Base-by-base conservation (phyloP, 805 yeast species). In the Millerozyma miso region DNA sequence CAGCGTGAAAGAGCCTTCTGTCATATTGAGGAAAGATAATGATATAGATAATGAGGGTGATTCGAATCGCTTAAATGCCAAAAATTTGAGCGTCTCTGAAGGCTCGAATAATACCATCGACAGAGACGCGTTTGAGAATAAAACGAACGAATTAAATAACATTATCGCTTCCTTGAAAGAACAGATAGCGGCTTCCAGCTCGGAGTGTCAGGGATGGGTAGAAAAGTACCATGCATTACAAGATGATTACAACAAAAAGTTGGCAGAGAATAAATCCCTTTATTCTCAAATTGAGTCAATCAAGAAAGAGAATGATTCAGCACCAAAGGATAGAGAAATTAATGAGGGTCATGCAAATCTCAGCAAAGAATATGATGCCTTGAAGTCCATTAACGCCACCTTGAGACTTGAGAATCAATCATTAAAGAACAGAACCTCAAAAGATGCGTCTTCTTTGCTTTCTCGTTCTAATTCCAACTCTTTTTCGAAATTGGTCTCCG, bases 131-230 rank as follows among this genome's bases (percentile, higher is more conserved):
- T 8, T 26, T 26, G 31, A 26, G 8, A 26, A 13, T 10, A 26
- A 13, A 26, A 26, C 31, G 8, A 7, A 74, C 15, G 67, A 75
- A 46, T 70, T 76, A 75, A 83, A 79, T 46, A 48, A 52, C 12
- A 60, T 60, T 35, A 72, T 74, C 18, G 62, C 74, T 2, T 56
- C 58, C 8, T 57, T 34, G 53, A 52, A 33, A 49, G 41, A 12
- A 45, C 53, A 18, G 42, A 48, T 19, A 36, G 44, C 12, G 51
- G 60, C 19, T 47, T n/a, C 43, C 54, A 57, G 49, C 19, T 16
- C 38, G 2, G 51, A 47, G 39, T 52, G 41, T 17, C 42, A 46
- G 6, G 41, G 46, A 33, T 37, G 52, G 13, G 50, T 46, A 23
- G 43, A 43, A 38, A 55, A 52, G 43, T 47, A 52, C 44, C 41